These are phyloP conservation scores for Stramenopiles sp. DNA, from an alignment of 352 stramenopile species.

Conservation along the genomic window DNA sequence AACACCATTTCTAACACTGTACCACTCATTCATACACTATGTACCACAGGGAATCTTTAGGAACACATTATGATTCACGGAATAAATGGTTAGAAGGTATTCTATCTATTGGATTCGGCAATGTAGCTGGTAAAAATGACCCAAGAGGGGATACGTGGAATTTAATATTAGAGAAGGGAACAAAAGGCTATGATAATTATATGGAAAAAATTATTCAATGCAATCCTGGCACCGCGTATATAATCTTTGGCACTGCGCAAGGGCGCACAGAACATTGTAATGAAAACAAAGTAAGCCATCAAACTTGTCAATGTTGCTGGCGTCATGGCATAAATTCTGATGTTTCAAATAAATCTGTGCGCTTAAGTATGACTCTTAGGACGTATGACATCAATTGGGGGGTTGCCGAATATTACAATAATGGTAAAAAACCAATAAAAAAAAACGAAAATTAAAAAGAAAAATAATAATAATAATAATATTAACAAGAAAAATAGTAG, in stretches of 20 bases:
- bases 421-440: too few species aligned
- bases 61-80: constrained; percentile 1
- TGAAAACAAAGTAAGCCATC: not conserved
- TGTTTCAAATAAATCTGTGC: constrained; percentile 5
- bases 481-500: too few species aligned
- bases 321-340: constrained; percentile 5
- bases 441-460: too few species aligned
- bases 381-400: constrained; percentile 9
- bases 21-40: too few species aligned
- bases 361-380: constrained; percentile 10
- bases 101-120: constrained; percentile 8
- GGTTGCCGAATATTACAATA: not conserved
- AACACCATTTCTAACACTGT: not conserved
- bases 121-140: constrained; percentile 4
- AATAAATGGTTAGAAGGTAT: constrained; percentile 11
- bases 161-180: constrained; percentile 8
- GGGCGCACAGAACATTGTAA: not conserved
- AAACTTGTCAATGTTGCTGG: constrained; percentile 8
- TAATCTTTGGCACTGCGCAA: constrained; percentile 7
- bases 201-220: not conserved
- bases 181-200: constrained; percentile 2
- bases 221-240: constrained; percentile 5
- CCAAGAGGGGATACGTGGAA: constrained; percentile 8
- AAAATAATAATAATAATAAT: too few species aligned
- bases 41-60: not conserved